phyloP scores from a whole-genome alignment of 1,284 basidiomycete genomes.

The Cystobasidium pallidum region DNA sequence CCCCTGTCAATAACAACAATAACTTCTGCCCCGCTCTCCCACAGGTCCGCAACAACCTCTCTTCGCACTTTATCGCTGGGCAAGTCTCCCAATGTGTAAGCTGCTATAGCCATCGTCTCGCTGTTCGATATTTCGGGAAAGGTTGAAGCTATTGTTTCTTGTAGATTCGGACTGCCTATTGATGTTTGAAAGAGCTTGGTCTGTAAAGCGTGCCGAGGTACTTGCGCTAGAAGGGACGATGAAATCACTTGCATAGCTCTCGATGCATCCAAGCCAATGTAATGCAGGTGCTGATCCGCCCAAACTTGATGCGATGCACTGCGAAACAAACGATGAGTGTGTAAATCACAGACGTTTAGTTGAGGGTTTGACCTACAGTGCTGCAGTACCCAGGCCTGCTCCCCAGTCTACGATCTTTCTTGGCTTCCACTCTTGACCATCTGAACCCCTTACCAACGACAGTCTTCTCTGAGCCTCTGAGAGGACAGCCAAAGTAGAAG shows the following conservation, averaged over 20 bases:
- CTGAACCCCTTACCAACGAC: slow-evolving; percentile 48
- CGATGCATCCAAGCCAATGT: slow-evolving; percentile 49
- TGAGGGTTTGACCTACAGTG: slow-evolving; percentile 58
- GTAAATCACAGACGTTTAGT: too few relatives aligned
- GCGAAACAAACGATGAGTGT: too few relatives aligned
- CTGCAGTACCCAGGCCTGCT: slow-evolving; percentile 57
- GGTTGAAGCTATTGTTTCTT: not conserved
- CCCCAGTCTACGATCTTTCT: slow-evolving; percentile 57
- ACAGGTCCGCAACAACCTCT: slow-evolving; percentile 76
- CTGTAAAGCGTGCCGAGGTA: slow-evolving; percentile 18
- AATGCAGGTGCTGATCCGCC: slow-evolving; percentile 43
- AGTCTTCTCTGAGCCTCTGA: slow-evolving; percentile 56
- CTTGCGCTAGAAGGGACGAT: slow-evolving; percentile 28
- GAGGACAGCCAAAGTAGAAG: slow-evolving; percentile 58
- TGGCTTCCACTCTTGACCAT: slow-evolving; percentile 47
- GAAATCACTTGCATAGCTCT: slow-evolving; percentile 47
- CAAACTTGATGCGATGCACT: slow-evolving; percentile 48
- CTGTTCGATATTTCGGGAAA: slow-evolving; percentile 45
- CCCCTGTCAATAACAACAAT: slow-evolving; percentile 86
- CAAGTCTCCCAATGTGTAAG: slow-evolving; percentile 79
- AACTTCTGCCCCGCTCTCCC: slow-evolving; percentile 81
- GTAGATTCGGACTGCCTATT: slow-evolving; percentile 19
- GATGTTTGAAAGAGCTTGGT: slow-evolving; percentile 43
- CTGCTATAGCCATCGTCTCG: slow-evolving; percentile 72
- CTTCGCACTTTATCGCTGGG: slow-evolving; percentile 67